Conservation (phyloP, 345 rosid genomes). For the Euphorbia pulcherrima region DNA sequence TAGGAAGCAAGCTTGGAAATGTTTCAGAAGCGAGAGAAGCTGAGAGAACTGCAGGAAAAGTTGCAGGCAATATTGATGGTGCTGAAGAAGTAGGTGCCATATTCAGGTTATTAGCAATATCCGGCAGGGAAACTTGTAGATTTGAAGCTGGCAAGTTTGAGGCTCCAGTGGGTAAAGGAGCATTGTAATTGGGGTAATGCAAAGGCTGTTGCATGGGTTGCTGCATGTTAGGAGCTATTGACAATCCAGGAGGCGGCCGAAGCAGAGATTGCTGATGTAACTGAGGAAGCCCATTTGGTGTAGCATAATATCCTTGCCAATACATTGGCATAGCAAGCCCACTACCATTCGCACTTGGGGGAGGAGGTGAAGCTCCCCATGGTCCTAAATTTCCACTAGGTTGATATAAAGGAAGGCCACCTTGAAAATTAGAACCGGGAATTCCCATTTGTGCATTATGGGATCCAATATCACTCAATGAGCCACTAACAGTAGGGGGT, state of each 20-base stretch:
- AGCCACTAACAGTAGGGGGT: slow-evolving; percentile 53
- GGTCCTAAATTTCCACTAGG: slow-evolving; percentile 76
- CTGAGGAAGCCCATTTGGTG: slow-evolving; percentile 76
- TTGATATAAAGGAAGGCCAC: slow-evolving; percentile 70
- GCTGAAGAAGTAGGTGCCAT: slow-evolving; percentile 39
- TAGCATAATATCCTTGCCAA: slow-evolving; percentile 84
- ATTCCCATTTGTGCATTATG: slow-evolving; percentile 56
- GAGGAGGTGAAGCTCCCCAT: slow-evolving; percentile 73
- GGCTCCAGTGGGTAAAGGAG: slow-evolving; percentile 45
- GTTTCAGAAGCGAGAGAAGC: slow-evolving; percentile 56
- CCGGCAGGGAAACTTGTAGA: slow-evolving; percentile 23
- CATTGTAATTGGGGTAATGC: slow-evolving; percentile 69
- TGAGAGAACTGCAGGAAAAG: slow-evolving; percentile 39
- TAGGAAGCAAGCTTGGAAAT: slow-evolving; percentile 44
- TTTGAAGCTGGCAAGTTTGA: slow-evolving; percentile 30
- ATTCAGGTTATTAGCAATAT: slow-evolving; percentile 31
- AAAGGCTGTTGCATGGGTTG: slow-evolving; percentile 71
- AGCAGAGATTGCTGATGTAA: slow-evolving; percentile 79
- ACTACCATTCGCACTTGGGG: slow-evolving; percentile 51
- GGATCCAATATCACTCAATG: slow-evolving; percentile 51
- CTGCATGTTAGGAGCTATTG: slow-evolving; percentile 64
- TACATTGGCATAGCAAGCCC: slow-evolving; percentile 80
- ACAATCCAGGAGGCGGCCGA: slow-evolving; percentile 67
- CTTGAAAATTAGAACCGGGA: slow-evolving; percentile 66
- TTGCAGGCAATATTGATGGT: slow-evolving; percentile 38